Conservation (phyloP, 1,139 yeast genomes). For the Hyphopichia pseudoburtonii region DNA sequence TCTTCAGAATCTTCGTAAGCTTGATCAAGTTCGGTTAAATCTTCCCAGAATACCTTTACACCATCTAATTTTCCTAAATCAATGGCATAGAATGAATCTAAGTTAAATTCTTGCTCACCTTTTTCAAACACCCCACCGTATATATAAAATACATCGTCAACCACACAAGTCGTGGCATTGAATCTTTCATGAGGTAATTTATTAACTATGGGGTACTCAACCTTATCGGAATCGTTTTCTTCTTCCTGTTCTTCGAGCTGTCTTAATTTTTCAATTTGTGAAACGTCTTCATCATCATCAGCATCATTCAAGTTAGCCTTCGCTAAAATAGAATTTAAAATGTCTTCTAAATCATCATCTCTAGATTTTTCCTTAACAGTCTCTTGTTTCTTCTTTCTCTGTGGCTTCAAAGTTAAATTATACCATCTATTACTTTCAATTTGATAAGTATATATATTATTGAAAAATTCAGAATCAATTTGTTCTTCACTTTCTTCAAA, state of each 20-base stretch:
- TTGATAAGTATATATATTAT: constrained; percentile 79
- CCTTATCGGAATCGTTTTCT: constrained; percentile 31
- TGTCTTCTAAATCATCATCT: constrained; percentile 81
- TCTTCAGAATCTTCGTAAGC: constrained; percentile 29
- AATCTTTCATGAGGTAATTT: constrained; percentile 86
- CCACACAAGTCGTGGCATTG: constrained; percentile 82
- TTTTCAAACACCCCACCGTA: constrained; percentile 90
- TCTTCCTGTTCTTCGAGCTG: constrained; percentile 38
- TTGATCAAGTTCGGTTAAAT: constrained; percentile 45
- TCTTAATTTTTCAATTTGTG: constrained; percentile 40
- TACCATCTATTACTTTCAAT: constrained; percentile 90
- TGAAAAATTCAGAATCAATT: constrained; percentile 80
- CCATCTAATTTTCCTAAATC: constrained; percentile 90
- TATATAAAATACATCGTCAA: constrained; percentile 81
- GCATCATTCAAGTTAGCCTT: constrained; percentile 66
- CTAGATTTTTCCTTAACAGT: constrained; percentile 51
- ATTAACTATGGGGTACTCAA: constrained; percentile 56
- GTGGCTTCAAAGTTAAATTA: constrained; percentile 64
- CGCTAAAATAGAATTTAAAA: constrained; percentile 71
- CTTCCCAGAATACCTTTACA: constrained; percentile 87
- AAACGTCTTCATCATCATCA: constrained; percentile 38
- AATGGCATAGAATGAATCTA: constrained; percentile 83
- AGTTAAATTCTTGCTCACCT: constrained; percentile 79
- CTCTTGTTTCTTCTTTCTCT: constrained; percentile 50
- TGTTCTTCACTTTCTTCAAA: constrained; percentile 94